Evolutionary conservation across 192 early-diverging fungal species (phyloP), one percentile per base, ranked within the genome.

Genomic region (Funneliformis mosseae): DNA sequence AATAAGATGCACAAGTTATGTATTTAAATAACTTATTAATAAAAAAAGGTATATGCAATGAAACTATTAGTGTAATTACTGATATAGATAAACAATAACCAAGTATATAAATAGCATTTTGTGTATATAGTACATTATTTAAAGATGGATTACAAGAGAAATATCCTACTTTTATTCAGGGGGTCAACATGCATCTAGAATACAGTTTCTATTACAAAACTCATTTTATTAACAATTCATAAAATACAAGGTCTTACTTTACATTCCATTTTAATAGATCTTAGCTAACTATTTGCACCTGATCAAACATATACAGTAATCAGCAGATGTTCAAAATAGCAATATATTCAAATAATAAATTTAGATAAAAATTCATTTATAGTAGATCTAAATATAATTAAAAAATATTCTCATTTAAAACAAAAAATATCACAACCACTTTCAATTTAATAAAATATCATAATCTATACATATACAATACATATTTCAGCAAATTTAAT

Each of bases 1-100:
- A 38, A 71, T 33, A 70, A 42, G 68, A 33, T 18, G 69, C 33
- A 39, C 5, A 14, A 4, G 41, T 71, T n/a, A 71, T 71, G 33
- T 71, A 71, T 71, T 38, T 71, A 3, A 43, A 70, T 7, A 70
- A 70, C 28, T 33, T 7, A 10, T 70, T 70, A 42, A 70, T 70
- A 14, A 28, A 70, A 4, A 4, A 70, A 14, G 68, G 68, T 11
- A 70, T 70, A 21, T 42, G 68, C 18, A 70, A 71, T 71, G 69
- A 38, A 18, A 71, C 69, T 4, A 71, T 43, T 42, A 38, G 69
- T n/a, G n/a, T 71, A 38, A 33, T 70, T 9, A 39, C 38, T 18
- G 42, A 71, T 2, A 0, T 70, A 3, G 8, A 70, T 42, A 70
- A 33, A 42, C 18, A 33, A 28, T 11, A 33, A 3, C n/a, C 16